These are phyloP conservation scores for Straminergon stramineum DNA, from an alignment of 225 moss, liverwort and hornwort genomes.

Conservation along the genomic window DNA sequence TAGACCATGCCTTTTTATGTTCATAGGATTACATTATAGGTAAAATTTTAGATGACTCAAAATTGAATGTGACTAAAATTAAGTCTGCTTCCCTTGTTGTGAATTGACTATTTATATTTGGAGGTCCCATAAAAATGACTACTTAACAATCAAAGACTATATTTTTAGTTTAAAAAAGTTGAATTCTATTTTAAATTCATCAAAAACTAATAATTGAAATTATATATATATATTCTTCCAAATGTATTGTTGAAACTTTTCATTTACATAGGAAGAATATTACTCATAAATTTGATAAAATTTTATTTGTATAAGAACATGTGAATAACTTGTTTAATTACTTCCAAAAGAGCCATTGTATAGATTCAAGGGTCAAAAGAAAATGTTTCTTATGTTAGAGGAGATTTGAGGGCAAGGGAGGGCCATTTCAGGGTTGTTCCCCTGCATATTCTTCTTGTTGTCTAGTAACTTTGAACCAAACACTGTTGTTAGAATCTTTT, in stretches of 20 bases:
- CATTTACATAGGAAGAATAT: background rate
- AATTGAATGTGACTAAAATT: rapidly evolving
- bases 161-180: too few relatives aligned
- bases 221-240: background rate
- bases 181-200: background rate
- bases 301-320: background rate
- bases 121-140: background rate
- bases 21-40: too few relatives aligned
- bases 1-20: rapidly evolving
- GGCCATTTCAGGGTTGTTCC: too few relatives aligned
- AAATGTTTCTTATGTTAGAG: background rate
- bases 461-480: too few relatives aligned
- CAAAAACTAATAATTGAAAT: too few relatives aligned
- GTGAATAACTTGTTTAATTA: background rate
- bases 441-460: too few relatives aligned
- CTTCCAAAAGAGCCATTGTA: background rate
- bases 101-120: background rate
- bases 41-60: background rate
- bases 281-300: background rate
- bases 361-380: background rate
- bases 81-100: background rate
- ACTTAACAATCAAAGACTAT: background rate
- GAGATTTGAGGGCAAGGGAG: too few relatives aligned
- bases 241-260: background rate
- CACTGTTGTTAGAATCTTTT: too few relatives aligned